Percentiles rank a stretch among this genome's conserved stretches.
These are phyloP conservation scores for Aspergillus calidoustus DNA, from an alignment of 2,329 filamentous ascomycete genomes.

Conservation along the genomic window DNA sequence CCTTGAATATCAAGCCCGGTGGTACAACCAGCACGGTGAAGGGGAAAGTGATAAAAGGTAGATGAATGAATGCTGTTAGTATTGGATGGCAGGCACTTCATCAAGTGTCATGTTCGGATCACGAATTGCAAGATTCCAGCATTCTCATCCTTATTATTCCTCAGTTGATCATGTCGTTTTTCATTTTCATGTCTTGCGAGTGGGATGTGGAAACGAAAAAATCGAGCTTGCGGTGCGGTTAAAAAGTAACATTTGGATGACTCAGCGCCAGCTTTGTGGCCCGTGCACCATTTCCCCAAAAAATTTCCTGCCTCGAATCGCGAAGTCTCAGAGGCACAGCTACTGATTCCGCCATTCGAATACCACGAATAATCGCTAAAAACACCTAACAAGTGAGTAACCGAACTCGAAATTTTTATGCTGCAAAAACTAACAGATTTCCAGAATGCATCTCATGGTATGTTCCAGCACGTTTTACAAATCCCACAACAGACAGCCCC, in stretches of 20 bases:
- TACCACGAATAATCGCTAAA: slow-evolving; percentile 6
- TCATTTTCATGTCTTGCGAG: slow-evolving; percentile 1
- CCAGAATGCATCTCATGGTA: slow-evolving; percentile 50
- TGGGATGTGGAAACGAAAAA: slow-evolving; percentile 18
- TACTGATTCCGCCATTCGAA: slow-evolving; percentile 21
- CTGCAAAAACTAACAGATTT: slow-evolving; percentile 13
- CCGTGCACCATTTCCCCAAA: slow-evolving; percentile 22
- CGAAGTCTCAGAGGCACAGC: slow-evolving; percentile 21
- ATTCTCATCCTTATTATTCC: slow-evolving; percentile 22
- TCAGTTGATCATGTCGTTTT: slow-evolving; percentile 7
- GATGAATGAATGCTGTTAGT: slow-evolving; percentile 20
- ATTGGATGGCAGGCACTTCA: slow-evolving; percentile 17
- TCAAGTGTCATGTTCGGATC: slow-evolving; percentile 23
- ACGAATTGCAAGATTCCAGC: slow-evolving; percentile 14
- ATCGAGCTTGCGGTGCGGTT: slow-evolving; percentile 7
- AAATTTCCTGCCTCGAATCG: slow-evolving; percentile 24
- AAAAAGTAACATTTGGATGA: slow-evolving; percentile 21
- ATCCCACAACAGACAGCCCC: not conserved
- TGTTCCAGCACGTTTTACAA: slow-evolving; percentile 17
- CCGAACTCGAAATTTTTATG: not conserved
- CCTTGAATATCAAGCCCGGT: slow-evolving; percentile 18
- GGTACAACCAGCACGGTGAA: slow-evolving; percentile 15
- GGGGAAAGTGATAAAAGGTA: slow-evolving; percentile 3
- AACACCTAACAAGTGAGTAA: slow-evolving; percentile 33
- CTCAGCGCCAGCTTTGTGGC: slow-evolving; percentile 23